Percentiles rank a stretch among this genome's conserved stretches.
phyloP scores from a whole-genome alignment of 108 stramenopile genomes.

The Epipyxis sp. region DNA sequence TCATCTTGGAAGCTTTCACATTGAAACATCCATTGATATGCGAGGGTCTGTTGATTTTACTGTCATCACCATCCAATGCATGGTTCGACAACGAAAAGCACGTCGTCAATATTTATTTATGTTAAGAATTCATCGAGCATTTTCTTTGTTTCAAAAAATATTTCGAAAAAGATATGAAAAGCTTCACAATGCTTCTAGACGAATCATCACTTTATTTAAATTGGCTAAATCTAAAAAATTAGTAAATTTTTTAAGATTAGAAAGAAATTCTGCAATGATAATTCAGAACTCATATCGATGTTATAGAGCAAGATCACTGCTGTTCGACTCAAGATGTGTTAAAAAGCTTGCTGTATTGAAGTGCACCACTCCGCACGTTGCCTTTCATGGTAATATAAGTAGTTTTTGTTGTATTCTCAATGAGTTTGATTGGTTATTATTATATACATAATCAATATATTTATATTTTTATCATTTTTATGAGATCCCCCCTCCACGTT shows the following conservation, averaged over 20 bases:
- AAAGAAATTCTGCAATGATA: not conserved
- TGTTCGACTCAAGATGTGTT: constrained; percentile 1
- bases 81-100: not conserved
- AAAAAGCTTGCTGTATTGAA: constrained; percentile 17
- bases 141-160: constrained; percentile 3
- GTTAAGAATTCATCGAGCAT: not conserved
- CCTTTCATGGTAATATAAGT: too few relatives aligned
- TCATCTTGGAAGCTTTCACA: constrained; percentile 7
- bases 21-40: not conserved
- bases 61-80: constrained; percentile 11
- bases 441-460: too few relatives aligned
- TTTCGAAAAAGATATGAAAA: constrained; percentile 20
- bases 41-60: not conserved
- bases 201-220: constrained; percentile 8
- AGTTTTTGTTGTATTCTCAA: too few relatives aligned
- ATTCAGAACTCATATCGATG: constrained; percentile 21
- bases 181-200: not conserved
- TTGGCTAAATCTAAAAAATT: not conserved
- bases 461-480: too few relatives aligned
- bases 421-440: too few relatives aligned
- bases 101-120: not conserved
- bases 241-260: not conserved
- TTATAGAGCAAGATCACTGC: not conserved
- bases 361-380: not conserved
- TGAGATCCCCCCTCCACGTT: too few relatives aligned